These are phyloP conservation scores for Aureoboletus auriporus DNA, from an alignment of 768 basidiomycete species.

Conservation along the genomic window DNA sequence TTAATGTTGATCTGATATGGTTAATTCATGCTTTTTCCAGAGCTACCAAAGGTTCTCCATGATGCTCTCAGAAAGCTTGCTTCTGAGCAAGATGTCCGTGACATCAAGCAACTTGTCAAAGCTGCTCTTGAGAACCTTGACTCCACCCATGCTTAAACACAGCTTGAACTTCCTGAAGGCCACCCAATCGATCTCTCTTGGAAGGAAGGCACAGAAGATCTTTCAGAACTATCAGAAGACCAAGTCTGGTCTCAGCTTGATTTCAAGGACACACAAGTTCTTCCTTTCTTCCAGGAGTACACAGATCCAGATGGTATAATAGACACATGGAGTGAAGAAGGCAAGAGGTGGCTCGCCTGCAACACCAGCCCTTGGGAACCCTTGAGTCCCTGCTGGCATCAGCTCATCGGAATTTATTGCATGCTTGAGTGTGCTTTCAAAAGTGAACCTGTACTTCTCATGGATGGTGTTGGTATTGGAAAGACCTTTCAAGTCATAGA, in stretches of 20 bases:
- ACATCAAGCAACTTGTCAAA: background rate
- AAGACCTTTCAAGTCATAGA: slow-evolving; percentile 22
- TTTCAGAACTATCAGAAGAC: background rate
- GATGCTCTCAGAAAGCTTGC: background rate
- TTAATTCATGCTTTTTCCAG: background rate
- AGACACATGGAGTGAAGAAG: slow-evolving; percentile 8
- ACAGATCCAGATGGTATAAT: slow-evolving; percentile 1
- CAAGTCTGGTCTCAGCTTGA: background rate
- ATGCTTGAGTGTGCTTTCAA: slow-evolving; percentile 10
- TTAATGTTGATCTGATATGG: too few relatives aligned
- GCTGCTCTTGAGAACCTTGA: background rate
- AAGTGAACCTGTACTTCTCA: slow-evolving; percentile 8
- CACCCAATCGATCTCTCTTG: background rate
- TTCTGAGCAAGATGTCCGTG: background rate
- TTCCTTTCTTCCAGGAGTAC: slow-evolving; percentile 4
- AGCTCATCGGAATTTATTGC: slow-evolving; percentile 17
- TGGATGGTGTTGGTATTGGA: slow-evolving; percentile 24
- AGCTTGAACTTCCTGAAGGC: background rate
- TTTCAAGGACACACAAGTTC: background rate
- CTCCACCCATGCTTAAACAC: fast-evolving
- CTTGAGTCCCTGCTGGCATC: slow-evolving; percentile 16
- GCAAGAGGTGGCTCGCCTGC: slow-evolving; percentile 4
- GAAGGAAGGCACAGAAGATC: slow-evolving; percentile 3
- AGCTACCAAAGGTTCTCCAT: background rate
- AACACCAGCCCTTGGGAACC: background rate